Evolutionary conservation across 2,329 filamentous ascomycete genomes (phyloP), one percentile per base, ranked within the genome.

Genomic region (Rutstroemia sp.): DNA sequence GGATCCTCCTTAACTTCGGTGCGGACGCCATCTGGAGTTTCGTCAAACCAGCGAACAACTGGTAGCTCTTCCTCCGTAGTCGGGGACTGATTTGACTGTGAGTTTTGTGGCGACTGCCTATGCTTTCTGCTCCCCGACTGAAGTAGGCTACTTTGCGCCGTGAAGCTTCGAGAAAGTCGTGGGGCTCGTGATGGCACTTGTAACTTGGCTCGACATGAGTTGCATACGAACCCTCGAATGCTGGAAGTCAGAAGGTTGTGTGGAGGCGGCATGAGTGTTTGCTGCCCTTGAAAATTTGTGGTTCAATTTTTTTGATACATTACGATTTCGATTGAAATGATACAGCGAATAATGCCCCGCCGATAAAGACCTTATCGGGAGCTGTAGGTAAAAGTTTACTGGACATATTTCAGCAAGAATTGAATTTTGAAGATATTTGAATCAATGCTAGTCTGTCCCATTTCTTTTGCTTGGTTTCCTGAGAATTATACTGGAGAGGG

Each of bases 211-310:
- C 64, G 57, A 54, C 68, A 70, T 61, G 68, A 67, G 52, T 57
- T 65, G 59, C 68, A 70, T 14, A 70, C 61, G 51, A 63, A 70
- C 4, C 65, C 65, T 59, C 63, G 58, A 54, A 64, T 56, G 59
- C 59, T 63, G 38, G 62, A 61, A 56, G 63, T 55, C 34, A 66
- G 50, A 58, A 64, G 47, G 30, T 53, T 58, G 62, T 64, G 63
- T 55, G 63, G 59, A 56, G 64, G 60, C 61, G 67, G 65, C 68
- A 69, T 69, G 63, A 58, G 64, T 64, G 59, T 62, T 57, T 46
- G 39, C 45, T 46, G 45, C 17, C 12, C 30, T 25, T 51, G 37
- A 38, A 58, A 55, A 45, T 42, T 42, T 42, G 5, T 48, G 50
- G 8, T 49, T 54, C 25, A 45, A 30, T 30, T 42, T 23, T 42